These are phyloP conservation scores for Trichoderma lentiforme DNA, from an alignment of 2,329 filamentous ascomycete genomes.

Conservation along the genomic window DNA sequence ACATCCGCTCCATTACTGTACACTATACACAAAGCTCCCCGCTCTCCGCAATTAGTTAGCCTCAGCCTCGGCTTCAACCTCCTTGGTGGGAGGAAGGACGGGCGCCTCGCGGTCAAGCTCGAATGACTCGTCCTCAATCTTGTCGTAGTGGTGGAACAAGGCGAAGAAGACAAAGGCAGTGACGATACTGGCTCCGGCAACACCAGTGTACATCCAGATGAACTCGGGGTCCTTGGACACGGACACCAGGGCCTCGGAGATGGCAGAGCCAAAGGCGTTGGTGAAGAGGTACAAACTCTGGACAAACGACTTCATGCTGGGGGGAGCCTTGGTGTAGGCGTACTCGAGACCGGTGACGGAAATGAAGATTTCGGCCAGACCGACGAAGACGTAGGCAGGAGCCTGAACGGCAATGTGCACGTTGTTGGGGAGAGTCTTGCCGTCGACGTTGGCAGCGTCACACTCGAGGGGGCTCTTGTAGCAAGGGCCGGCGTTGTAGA, in stretches of 20 bases:
- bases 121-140: conserved; percentile 38
- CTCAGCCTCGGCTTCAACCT: conserved; percentile 3
- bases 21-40: background rate
- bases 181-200: conserved; percentile 48
- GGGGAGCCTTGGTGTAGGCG: conserved; percentile 69
- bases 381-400: conserved; percentile 56
- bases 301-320: conserved; percentile 63
- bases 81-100: background rate
- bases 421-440: conserved; percentile 37
- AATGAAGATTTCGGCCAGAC: conserved; percentile 59
- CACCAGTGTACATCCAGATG: conserved; percentile 62
- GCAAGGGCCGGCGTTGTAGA: conserved; percentile 54
- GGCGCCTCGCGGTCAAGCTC: conserved; percentile 34
- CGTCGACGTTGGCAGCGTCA: conserved; percentile 30
- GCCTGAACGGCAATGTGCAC: conserved; percentile 54
- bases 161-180: conserved; percentile 52
- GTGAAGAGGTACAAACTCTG: conserved; percentile 59
- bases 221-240: conserved; percentile 60
- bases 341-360: conserved; percentile 70
- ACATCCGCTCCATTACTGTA: conserved; percentile 1
- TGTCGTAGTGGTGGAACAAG: conserved; percentile 39
- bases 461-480: conserved; percentile 44
- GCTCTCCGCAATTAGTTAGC: background rate
- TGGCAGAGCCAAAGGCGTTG: conserved; percentile 54
- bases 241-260: conserved; percentile 61